phyloP scores from a whole-genome alignment of 2,329 filamentous ascomycete genomes.

The Tolypocladium guangdongense region DNA sequence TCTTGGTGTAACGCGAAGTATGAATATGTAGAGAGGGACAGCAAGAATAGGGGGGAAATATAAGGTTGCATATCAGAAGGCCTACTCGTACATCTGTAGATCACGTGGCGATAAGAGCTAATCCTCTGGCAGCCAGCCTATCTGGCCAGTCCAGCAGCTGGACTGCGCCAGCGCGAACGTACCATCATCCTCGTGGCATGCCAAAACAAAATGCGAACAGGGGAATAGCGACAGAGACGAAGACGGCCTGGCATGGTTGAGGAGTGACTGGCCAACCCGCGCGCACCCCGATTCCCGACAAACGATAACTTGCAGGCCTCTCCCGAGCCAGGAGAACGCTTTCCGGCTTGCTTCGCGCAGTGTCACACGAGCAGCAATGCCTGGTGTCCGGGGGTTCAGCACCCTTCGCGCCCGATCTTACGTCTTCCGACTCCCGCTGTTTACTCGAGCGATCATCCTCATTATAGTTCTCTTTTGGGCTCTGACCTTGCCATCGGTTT shows the following conservation, averaged over 20 bases:
- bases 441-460: slow-evolving; percentile 61
- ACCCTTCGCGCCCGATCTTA: slow-evolving; percentile 68
- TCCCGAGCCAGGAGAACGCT: not conserved
- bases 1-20: too few species aligned
- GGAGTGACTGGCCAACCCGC: not conserved
- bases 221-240: not conserved
- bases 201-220: slow-evolving; percentile 1
- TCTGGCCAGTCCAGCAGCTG: not conserved
- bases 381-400: slow-evolving; percentile 43
- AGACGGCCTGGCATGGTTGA: not conserved
- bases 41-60: too few species aligned
- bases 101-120: slow-evolving; percentile 1
- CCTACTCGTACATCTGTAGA: not conserved
- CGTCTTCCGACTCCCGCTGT: slow-evolving; percentile 72
- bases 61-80: too few species aligned
- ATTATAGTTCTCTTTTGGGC: slow-evolving; percentile 55
- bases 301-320: not conserved
- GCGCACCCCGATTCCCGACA: not conserved
- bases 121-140: not conserved
- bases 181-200: not conserved
- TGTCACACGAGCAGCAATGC: slow-evolving; percentile 5
- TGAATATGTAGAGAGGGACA: too few species aligned
- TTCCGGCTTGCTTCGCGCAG: not conserved
- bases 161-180: not conserved
- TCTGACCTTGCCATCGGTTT: slow-evolving; percentile 55